Conservation (phyloP, 2,329 filamentous ascomycete species). For the Exophiala sideris region DNA sequence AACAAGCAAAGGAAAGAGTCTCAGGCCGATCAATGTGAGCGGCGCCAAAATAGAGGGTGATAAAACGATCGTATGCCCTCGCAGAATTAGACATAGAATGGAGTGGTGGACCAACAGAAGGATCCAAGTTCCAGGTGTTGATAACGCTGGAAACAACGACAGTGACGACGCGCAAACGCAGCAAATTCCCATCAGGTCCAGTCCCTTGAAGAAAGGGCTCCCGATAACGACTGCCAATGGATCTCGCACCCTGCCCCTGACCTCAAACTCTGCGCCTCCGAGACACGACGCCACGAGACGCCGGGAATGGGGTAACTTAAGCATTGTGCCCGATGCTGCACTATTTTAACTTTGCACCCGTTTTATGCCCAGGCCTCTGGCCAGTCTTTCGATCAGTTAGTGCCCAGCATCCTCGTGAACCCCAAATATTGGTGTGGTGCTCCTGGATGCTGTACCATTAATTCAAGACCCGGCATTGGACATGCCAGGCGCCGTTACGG, state of each 20-base stretch:
- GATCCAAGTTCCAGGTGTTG: constrained; percentile 2
- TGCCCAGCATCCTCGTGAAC: too few species aligned
- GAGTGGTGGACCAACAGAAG: constrained; percentile 4
- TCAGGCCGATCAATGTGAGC: constrained; percentile 10
- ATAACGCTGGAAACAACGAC: constrained; percentile 8
- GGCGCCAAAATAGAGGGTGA: constrained; percentile 12
- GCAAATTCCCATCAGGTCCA: neutral
- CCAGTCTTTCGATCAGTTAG: too few species aligned
- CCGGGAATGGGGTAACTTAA: too few species aligned
- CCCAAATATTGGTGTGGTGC: too few species aligned
- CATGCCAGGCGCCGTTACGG: too few species aligned
- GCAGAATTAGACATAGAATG: constrained; percentile 8
- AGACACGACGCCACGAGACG: constrained; percentile 20
- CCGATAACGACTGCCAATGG: constrained; percentile 7
- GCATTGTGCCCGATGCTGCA: too few species aligned
- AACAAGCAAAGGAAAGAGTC: constrained; percentile 10
- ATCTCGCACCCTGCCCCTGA: constrained; percentile 16
- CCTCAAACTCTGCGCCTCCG: constrained; percentile 18
- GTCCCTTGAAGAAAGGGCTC: neutral
- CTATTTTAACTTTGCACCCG: too few species aligned
- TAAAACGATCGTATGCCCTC: constrained; percentile 24
- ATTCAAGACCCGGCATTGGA: too few species aligned
- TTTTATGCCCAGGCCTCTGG: too few species aligned
- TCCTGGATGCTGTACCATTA: too few species aligned
- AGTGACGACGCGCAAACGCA: constrained; percentile 9